These are phyloP conservation scores for Heterobasidion parviporum DNA, from an alignment of 1,284 basidiomycete genomes.

Conservation along the genomic window DNA sequence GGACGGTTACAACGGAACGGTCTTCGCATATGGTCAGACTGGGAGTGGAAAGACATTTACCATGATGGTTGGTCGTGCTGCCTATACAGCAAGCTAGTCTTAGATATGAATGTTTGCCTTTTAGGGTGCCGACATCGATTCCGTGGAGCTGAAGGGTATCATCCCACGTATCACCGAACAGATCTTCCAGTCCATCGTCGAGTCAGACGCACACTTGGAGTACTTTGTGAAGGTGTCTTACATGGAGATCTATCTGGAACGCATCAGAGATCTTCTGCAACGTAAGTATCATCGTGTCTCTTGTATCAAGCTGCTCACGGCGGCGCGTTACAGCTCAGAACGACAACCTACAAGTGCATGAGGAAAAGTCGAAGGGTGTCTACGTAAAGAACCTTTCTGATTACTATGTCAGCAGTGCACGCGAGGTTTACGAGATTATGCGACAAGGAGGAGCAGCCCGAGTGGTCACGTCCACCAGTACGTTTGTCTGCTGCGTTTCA, in stretches of 20 bases:
- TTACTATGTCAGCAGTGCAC: slow-evolving; percentile 93
- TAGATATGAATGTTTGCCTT: not conserved
- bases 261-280: slow-evolving; percentile 91
- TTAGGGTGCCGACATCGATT: slow-evolving; percentile 95
- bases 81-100: slow-evolving; percentile 3
- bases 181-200: slow-evolving; percentile 96
- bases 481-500: slow-evolving; percentile 18
- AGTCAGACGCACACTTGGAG: slow-evolving; percentile 92
- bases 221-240: slow-evolving; percentile 99
- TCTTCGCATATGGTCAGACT: slow-evolving; percentile 99
- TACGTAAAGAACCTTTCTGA: slow-evolving; percentile 98
- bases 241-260: slow-evolving; percentile 99
- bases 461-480: slow-evolving; percentile 93
- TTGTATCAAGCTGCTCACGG: not conserved
- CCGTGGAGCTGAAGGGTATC: slow-evolving; percentile 86
- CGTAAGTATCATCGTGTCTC: slow-evolving; percentile 52
- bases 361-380: slow-evolving; percentile 96
- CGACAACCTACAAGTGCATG: slow-evolving; percentile 97
- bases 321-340: slow-evolving; percentile 71
- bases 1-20: slow-evolving; percentile 97
- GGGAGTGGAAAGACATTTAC: slow-evolving; percentile 96
- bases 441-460: slow-evolving; percentile 88
- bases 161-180: slow-evolving; percentile 99
- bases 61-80: slow-evolving; percentile 72
- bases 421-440: slow-evolving; percentile 99